Evolutionary conservation across 1,139 yeast genomes (phyloP).

Genomic region (Saccharomycopsis phalli): DNA sequence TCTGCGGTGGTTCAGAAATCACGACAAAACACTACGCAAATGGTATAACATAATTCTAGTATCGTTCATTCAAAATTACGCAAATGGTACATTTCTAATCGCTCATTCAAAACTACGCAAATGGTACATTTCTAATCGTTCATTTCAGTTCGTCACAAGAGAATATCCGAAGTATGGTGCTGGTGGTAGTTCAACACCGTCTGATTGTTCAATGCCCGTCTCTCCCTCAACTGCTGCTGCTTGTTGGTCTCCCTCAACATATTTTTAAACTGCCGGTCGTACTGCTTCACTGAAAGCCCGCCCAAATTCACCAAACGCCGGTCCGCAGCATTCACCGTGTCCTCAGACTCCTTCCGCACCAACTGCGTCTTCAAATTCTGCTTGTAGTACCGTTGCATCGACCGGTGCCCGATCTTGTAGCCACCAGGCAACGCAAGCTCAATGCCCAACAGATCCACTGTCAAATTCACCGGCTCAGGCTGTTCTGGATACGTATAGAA

Average conservation of each 20-base stretch:
- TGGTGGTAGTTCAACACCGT: constrained; percentile 53
- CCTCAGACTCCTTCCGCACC: constrained; percentile 63
- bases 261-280: constrained; percentile 16
- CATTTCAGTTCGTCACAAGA: too few relatives aligned
- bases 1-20: too few relatives aligned
- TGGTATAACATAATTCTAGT: too few relatives aligned
- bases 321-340: constrained; percentile 73
- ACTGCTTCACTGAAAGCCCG: constrained; percentile 7
- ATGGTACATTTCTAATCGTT: too few relatives aligned
- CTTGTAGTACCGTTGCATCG: constrained; percentile 53
- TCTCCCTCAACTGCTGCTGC: constrained; percentile 38
- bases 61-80: too few relatives aligned
- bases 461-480: constrained; percentile 25
- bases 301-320: constrained; percentile 39
- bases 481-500: constrained; percentile 40
- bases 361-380: constrained; percentile 47
- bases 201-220: constrained; percentile 38
- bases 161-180: too few relatives aligned
- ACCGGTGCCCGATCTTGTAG: constrained; percentile 53
- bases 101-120: too few relatives aligned
- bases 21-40: too few relatives aligned
- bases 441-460: constrained; percentile 36
- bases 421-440: constrained; percentile 63
- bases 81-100: too few relatives aligned
- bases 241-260: constrained; percentile 31